Percentiles rank a stretch among this genome's conserved stretches.
These are phyloP conservation scores for Barnettozyma salicaria DNA, from an alignment of 805 yeast genomes.

Conservation along the genomic window DNA sequence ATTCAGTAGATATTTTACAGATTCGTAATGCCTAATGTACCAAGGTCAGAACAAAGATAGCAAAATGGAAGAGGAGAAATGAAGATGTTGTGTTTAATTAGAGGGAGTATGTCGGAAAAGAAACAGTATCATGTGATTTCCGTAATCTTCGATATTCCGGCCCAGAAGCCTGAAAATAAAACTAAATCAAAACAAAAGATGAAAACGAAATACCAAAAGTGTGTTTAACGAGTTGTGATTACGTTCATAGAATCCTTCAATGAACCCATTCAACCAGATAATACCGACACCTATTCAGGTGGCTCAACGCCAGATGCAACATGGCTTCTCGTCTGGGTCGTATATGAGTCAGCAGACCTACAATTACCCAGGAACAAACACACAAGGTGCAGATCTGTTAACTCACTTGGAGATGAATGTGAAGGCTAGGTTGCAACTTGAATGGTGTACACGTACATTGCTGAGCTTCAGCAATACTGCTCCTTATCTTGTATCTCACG, in stretches of 20 bases:
- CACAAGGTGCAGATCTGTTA: constrained; percentile 21
- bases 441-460: constrained; percentile 25
- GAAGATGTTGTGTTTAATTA: too few relatives aligned
- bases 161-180: too few relatives aligned
- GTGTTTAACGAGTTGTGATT: neutral
- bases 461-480: constrained; percentile 21
- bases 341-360: constrained; percentile 4
- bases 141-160: too few relatives aligned
- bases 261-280: constrained; percentile 9
- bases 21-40: too few relatives aligned
- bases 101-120: too few relatives aligned
- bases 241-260: neutral
- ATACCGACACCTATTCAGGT: constrained; percentile 14
- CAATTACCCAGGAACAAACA: constrained; percentile 19
- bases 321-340: neutral
- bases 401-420: constrained; percentile 23
- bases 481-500: constrained; percentile 16
- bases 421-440: constrained; percentile 19
- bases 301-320: constrained; percentile 9
- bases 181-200: neutral
- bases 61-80: too few relatives aligned
- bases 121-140: neutral
- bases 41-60: too few relatives aligned
- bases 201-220: neutral
- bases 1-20: too few relatives aligned